Base-by-base conservation (phyloP, 2,329 filamentous ascomycete genomes). In the Neospermospora avenae region DNA sequence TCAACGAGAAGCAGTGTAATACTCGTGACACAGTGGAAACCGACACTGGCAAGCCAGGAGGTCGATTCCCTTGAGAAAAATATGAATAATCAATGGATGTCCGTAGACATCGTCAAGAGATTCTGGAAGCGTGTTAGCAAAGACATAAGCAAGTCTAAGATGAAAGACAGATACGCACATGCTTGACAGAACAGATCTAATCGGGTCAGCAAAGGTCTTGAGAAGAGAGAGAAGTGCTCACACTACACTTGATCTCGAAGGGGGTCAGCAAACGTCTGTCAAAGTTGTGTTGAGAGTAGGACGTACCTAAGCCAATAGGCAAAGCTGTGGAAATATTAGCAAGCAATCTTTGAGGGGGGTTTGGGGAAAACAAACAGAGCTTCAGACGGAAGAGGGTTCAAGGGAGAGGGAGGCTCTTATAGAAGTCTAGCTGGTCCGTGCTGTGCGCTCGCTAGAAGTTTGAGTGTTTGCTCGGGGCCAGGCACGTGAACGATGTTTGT, bases 181-280 rank as follows among this genome's bases (percentile, higher is more conserved):
- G 91, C 89, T 93, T 87, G 91, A 89, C 91, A 92, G 89, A 93
- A 92, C 88, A 91, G 88, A 63, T 60, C 44, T 24, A 24, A 46
- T 2, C n/a, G 4, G 25, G 44, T 46, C n/a, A 46, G 44, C 8
- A n/a, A n/a, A 25, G 4, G 5, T 25, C 4, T 16, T 8, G 13
- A 28, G 8, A 24, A 2, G 44, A 5, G 28, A 28, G 24, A n/a
- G 22, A 10, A 31, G 24, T 46, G 25, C 44, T 46, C 22, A 46
- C 44, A 46, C 44, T 46, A 46, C 44, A 31, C 28, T 31, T 31
- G 28, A 31, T 31, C 28, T 31, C 28, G 28, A 10, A 31, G 28
- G 11, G 11, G 11, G 28, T 31, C 11, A 31, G 11, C 28, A 31
- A 31, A 31, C 1, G 11, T 31, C 28, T n/a, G 28, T 31, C 28